Evolutionary conservation across 2,329 filamentous ascomycete genomes (phyloP).

Genomic region (Laburnicola sp.): DNA sequence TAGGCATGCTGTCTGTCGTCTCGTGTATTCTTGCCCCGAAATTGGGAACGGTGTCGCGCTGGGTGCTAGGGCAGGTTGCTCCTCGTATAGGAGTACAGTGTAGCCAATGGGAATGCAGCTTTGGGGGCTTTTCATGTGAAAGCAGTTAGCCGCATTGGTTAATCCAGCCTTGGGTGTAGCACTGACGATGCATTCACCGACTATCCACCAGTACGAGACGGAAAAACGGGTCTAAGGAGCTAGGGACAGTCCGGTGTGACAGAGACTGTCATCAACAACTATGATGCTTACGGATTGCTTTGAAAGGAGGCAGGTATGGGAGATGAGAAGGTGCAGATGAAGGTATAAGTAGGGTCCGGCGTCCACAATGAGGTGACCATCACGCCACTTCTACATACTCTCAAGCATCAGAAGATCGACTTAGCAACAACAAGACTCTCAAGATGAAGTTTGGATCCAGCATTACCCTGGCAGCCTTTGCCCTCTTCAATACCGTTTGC

Average conservation of each 20-base stretch:
- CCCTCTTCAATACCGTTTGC: conserved; percentile 34
- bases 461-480: conserved; percentile 31
- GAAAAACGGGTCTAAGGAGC: neutral
- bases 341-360: conserved; percentile 31
- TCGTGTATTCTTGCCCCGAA: neutral
- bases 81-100: too few species aligned
- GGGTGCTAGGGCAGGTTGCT: too few species aligned
- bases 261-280: conserved; percentile 1
- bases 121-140: neutral
- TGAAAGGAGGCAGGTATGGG: neutral
- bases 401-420: conserved; percentile 4
- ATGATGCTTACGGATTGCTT: conserved; percentile 16
- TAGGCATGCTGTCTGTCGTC: neutral
- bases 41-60: neutral
- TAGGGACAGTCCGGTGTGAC: neutral
- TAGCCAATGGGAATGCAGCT: conserved; percentile 1
- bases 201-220: neutral
- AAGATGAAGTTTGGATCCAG: conserved; percentile 40
- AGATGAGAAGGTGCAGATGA: neutral
- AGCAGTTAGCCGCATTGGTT: conserved; percentile 21
- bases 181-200: neutral
- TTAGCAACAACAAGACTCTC: conserved; percentile 5
- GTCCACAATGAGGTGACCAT: conserved; percentile 14
- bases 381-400: conserved; percentile 17
- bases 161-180: conserved; percentile 10